These are phyloP conservation scores for Aspergillus eucalypticola DNA, from an alignment of 2,329 filamentous ascomycete species.

Conservation along the genomic window DNA sequence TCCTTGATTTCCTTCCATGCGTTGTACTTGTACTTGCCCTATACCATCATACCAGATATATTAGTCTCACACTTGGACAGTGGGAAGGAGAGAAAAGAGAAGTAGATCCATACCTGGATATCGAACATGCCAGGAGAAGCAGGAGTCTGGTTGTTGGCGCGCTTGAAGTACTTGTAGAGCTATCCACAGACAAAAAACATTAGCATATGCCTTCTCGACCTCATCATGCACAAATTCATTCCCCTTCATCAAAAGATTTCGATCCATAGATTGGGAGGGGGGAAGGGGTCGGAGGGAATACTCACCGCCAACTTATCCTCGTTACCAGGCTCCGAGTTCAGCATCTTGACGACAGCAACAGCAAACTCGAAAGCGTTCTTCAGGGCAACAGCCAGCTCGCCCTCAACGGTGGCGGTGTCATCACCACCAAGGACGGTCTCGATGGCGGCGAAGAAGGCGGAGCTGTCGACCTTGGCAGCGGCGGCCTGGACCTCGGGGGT, in stretches of 20 bases:
- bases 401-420: constrained; percentile 20
- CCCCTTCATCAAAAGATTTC: background rate
- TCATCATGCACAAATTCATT: background rate
- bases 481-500: constrained; percentile 30
- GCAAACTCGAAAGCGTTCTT: constrained; percentile 36
- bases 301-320: constrained; percentile 22
- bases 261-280: background rate
- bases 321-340: constrained; percentile 25
- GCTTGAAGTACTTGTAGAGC: constrained; percentile 26
- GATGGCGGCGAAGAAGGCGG: constrained; percentile 29
- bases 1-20: constrained; percentile 74
- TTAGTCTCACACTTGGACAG: background rate
- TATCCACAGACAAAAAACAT: background rate
- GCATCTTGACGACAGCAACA: constrained; percentile 32
- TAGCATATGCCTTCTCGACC: background rate
- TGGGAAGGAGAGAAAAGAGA: background rate
- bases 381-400: constrained; percentile 23
- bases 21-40: constrained; percentile 79
- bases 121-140: constrained; percentile 19
- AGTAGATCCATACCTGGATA: constrained; percentile 17
- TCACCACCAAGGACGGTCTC: constrained; percentile 22
- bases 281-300: background rate
- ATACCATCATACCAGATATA: constrained; percentile 2
- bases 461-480: constrained; percentile 27
- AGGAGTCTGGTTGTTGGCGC: constrained; percentile 12